A percentile compares a stretch with the other conserved stretches of the same genome.
Evolutionary conservation across 768 basidiomycete species (phyloP).

Genomic region (Cystofilobasidium bisporidii): DNA sequence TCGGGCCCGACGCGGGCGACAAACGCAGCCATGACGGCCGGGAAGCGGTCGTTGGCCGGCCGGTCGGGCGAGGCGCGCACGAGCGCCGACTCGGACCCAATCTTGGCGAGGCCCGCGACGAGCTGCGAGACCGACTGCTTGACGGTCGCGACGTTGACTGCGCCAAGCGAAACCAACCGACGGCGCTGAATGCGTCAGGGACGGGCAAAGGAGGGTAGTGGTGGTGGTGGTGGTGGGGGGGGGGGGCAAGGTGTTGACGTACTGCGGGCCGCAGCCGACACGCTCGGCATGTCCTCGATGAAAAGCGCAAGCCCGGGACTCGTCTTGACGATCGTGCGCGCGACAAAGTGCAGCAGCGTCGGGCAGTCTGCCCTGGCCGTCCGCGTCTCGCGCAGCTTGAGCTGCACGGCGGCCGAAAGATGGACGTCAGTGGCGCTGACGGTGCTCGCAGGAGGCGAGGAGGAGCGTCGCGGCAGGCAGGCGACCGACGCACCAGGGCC

Average conservation of each 20-base stretch:
- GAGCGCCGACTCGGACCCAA: constrained; percentile 51
- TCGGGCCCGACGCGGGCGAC: constrained; percentile 46
- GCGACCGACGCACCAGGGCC: constrained; percentile 49
- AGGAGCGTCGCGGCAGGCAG: not conserved
- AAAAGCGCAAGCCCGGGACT: constrained; percentile 61
- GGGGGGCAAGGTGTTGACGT: no score
- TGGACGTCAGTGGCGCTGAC: not conserved
- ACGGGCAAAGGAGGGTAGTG: not conserved
- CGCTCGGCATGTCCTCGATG: constrained; percentile 65
- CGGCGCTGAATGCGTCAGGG: not conserved
- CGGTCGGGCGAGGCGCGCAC: constrained; percentile 34
- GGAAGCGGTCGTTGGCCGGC: constrained; percentile 53
- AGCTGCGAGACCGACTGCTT: constrained; percentile 54
- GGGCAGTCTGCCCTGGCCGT: constrained; percentile 66
- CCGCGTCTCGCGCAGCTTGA: constrained; percentile 60
- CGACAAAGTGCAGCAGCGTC: constrained; percentile 85
- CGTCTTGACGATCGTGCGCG: constrained; percentile 57
- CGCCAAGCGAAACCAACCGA: not conserved
- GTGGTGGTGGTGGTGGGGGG: no score
- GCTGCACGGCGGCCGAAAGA: constrained; percentile 44
- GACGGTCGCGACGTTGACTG: constrained; percentile 66
- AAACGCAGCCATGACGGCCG: constrained; percentile 60
- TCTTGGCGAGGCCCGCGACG: constrained; percentile 50
- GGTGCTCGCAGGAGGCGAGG: no score
- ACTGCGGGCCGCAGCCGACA: constrained; percentile 79